phyloP scores from a whole-genome alignment of 176 grass and related monocot genomes.

The maize (Zea mays) region Zm-B73-REFERENCE-NAM-5.0 NC_050098.1:202473001-202473500 shows the following conservation, averaged over 20 bases:
- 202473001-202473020: constrained; percentile 14
- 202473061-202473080: constrained; percentile 59
- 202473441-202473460: background rate
- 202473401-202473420: too few species aligned
- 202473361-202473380: constrained; percentile 22
- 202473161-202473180: constrained; percentile 49
- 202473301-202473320: background rate
- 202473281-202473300: background rate
- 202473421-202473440: too few species aligned
- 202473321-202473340: background rate
- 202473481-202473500: background rate
- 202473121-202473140: constrained; percentile 47
- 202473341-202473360: constrained; percentile 37
- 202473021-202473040: constrained; percentile 66
- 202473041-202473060: constrained; percentile 68
- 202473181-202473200: constrained; percentile 55
- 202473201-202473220: constrained; percentile 80
- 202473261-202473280: background rate
- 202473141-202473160: constrained; percentile 61
- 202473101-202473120: constrained; percentile 42
- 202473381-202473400: background rate
- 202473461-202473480: constrained; percentile 12
- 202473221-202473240: constrained; percentile 81
- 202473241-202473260: constrained; percentile 75
- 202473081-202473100: constrained; percentile 51